These are phyloP conservation scores for Taiozyma sp. DNA, from an alignment of 1,139 yeast species.

Conservation along the genomic window DNA sequence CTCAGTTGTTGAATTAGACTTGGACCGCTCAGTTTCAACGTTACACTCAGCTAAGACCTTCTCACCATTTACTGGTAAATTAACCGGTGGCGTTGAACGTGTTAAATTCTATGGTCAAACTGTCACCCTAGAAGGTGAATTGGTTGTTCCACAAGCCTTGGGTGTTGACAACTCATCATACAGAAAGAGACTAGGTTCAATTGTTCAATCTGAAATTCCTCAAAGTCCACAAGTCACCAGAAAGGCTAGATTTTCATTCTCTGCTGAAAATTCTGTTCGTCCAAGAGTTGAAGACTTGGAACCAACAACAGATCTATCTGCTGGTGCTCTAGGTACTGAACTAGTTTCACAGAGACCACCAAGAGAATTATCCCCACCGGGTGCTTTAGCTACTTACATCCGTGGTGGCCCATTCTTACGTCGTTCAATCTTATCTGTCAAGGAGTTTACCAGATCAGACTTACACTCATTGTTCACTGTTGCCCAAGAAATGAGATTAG, in stretches of 20 bases:
- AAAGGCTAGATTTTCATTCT: conserved; percentile 37
- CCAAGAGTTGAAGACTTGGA: conserved; percentile 33
- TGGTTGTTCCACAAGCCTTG: conserved; percentile 50
- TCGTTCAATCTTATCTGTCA: conserved; percentile 82
- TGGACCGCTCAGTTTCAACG: conserved; percentile 59
- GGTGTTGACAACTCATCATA: conserved; percentile 51
- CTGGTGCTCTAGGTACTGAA: conserved; percentile 58
- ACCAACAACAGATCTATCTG: conserved; percentile 25
- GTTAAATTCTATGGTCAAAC: conserved; percentile 78
- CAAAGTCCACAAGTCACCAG: conserved; percentile 22
- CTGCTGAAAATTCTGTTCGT: conserved; percentile 38
- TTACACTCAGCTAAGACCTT: conserved; percentile 38
- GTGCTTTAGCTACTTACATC: conserved; percentile 70
- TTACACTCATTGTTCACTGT: conserved; percentile 90
- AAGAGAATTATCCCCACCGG: conserved; percentile 66
- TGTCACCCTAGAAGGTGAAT: conserved; percentile 77
- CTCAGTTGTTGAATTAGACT: conserved; percentile 71
- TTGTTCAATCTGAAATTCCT: conserved; percentile 21
- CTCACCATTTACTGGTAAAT: conserved; percentile 50
- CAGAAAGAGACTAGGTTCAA: conserved; percentile 24
- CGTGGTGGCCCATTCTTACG: conserved; percentile 84
- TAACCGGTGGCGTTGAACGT: conserved; percentile 83
- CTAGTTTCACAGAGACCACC: conserved; percentile 75
- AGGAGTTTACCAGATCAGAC: conserved; percentile 81
- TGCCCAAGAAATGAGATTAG: conserved; percentile 97